Evolutionary conservation across 768 basidiomycete species (phyloP), one percentile per base, ranked within the genome.

Genomic region (Hydnum rufescens): DNA sequence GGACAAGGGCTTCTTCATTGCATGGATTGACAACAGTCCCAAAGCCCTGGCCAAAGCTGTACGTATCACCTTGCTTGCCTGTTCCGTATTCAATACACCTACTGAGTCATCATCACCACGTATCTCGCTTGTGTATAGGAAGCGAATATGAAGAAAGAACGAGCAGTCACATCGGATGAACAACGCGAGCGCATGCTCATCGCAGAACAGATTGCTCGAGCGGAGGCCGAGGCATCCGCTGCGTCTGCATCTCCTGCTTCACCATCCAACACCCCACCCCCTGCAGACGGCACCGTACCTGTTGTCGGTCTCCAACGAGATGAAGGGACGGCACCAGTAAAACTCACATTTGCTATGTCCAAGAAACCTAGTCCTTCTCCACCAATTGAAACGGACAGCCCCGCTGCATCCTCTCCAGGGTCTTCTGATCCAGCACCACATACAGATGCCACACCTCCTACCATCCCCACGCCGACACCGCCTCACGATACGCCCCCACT

Each of bases 1-100:
- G 43, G 95, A 97, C 68, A 95, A 99, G 68, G 95, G 95, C 0
- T 90, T 86, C 80, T 99, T 92, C 64, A 73, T 99, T 56, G 78
- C 82, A 32, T 99, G 95, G 95, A 85, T 99, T 51, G 95, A 99
- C 65, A 96, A 74, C 65, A 85, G 84, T 53, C 95, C 95, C 13
- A 86, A 89, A 60, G 89, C 95, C 1, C 70, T 99, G 31, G 87
- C 85, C 4, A 88, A 89, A 68, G 80, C 82, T 65, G 83, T 83
- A 57, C 59, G 74, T 67, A 29, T 42, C 34, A 32, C 39, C 32
- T 53, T 18, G 23, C n/a, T 48, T 39, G 19, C 13, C n/a, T n/a
- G n/a, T n/a, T n/a, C n/a, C n/a, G n/a, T n/a, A n/a, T 8, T 42
- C 52, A 4, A 5, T 26, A 13, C 23, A 8, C 22, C 52, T 19